These are phyloP conservation scores for Dendrobium nobile DNA, from an alignment of 106 monocot genomes.

Conservation along the genomic window DNA sequence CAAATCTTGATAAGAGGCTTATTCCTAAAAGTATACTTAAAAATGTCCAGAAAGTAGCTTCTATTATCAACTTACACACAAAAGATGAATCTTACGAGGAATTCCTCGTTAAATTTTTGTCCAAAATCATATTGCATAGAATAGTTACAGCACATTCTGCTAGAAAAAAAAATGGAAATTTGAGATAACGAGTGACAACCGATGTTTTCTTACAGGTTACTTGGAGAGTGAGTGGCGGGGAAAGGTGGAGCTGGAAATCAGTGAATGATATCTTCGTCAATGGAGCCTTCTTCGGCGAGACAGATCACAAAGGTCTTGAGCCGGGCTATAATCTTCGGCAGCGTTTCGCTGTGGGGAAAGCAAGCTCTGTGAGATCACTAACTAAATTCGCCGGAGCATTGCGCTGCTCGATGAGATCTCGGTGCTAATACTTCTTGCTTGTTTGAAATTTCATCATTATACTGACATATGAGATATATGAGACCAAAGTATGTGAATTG, in stretches of 20 bases:
- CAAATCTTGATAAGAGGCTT: no score
- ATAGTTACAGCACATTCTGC: neutral
- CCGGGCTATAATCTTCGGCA: slow-evolving; percentile 47
- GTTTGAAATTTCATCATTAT: no score
- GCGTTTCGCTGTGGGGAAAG: slow-evolving; percentile 24
- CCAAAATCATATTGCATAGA: neutral
- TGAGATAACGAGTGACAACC: neutral
- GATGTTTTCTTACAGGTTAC: slow-evolving; percentile 23
- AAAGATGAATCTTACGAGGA: neutral
- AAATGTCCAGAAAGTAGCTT: no score
- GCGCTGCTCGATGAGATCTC: slow-evolving; percentile 26
- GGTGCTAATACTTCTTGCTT: slow-evolving; percentile 29
- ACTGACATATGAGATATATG: neutral
- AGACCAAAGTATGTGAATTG: neutral
- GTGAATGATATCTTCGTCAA: slow-evolving; percentile 53
- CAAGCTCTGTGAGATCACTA: slow-evolving; percentile 18
- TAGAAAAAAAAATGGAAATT: neutral
- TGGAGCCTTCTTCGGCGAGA: slow-evolving; percentile 56
- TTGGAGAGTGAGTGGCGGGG: slow-evolving; percentile 11
- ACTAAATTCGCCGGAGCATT: slow-evolving; percentile 61
- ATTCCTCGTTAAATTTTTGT: neutral
- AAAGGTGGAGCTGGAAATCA: slow-evolving; percentile 50
- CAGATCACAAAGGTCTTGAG: neutral
- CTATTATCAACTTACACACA: neutral
- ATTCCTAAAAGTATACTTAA: no score